Conservation (phyloP, 768 basidiomycete genomes). For the Tephrocybe sp. region DNA sequence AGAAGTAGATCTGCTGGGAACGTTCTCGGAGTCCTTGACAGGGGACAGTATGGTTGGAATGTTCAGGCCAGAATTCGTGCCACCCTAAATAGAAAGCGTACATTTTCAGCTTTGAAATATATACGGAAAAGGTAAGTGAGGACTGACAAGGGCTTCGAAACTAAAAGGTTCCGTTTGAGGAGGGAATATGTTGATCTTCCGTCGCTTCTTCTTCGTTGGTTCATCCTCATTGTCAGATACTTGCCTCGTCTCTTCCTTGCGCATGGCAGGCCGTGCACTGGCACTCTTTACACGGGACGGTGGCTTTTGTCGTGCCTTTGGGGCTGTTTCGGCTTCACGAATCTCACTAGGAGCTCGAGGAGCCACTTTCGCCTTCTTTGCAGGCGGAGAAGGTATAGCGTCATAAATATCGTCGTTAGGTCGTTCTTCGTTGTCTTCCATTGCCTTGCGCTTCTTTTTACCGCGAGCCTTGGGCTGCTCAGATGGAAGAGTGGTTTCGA, state of each 20-base stretch:
- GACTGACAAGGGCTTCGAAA: conserved; percentile 32
- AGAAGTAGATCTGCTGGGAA: conserved; percentile 45
- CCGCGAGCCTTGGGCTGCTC: conserved; percentile 9
- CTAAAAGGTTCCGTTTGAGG: conserved; percentile 43
- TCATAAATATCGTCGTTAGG: conserved; percentile 16
- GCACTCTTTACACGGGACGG: conserved; percentile 17
- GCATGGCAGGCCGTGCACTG: conserved; percentile 9
- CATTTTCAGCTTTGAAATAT: neutral
- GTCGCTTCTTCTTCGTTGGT: conserved; percentile 61
- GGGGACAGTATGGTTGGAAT: conserved; percentile 71
- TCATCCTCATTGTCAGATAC: conserved; percentile 10
- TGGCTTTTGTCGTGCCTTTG: conserved; percentile 10
- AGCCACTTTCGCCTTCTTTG: conserved; percentile 16
- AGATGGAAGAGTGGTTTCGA: conserved; percentile 11
- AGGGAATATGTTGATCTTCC: conserved; percentile 65
- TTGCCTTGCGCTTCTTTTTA: conserved; percentile 28
- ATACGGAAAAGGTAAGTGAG: neutral
- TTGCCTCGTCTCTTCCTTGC: conserved; percentile 2
- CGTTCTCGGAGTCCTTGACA: conserved; percentile 51
- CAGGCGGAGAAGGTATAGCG: conserved; percentile 11
- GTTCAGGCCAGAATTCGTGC: conserved; percentile 37
- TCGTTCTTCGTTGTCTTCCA: conserved; percentile 15
- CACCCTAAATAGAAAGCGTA: conserved; percentile 25
- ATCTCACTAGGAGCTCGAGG: conserved; percentile 4
- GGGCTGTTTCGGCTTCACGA: neutral